A percentile compares a stretch with the other conserved stretches of the same genome.
Evolutionary conservation across 2,329 filamentous ascomycete species (phyloP).

Genomic region (Verticillium isaacii): DNA sequence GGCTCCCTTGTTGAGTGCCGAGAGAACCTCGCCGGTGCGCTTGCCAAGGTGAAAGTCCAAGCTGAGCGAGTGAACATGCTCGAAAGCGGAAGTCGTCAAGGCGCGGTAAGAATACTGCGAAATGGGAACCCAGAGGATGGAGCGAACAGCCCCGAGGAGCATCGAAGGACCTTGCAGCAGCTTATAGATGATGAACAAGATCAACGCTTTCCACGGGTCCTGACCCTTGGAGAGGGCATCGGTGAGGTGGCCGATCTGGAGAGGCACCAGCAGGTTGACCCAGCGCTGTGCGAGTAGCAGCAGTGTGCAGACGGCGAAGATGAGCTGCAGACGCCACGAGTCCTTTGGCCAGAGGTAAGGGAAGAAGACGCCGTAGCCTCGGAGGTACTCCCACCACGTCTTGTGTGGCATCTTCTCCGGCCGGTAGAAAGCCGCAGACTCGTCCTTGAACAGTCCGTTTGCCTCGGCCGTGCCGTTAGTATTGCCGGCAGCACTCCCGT

Average conservation of each 20-base stretch:
- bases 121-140: slow-evolving; percentile 91
- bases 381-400: slow-evolving; percentile 94
- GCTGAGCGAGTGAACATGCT: slow-evolving; percentile 93
- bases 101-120: slow-evolving; percentile 96
- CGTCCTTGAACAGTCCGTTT: slow-evolving; percentile 40
- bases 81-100: slow-evolving; percentile 90
- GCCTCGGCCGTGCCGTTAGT: slow-evolving; percentile 33
- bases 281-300: slow-evolving; percentile 76
- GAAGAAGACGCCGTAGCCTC: slow-evolving; percentile 89
- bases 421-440: slow-evolving; percentile 78
- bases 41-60: slow-evolving; percentile 96
- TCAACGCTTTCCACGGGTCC: slow-evolving; percentile 54
- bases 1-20: slow-evolving; percentile 90
- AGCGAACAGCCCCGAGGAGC: slow-evolving; percentile 74
- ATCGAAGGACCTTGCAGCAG: slow-evolving; percentile 87
- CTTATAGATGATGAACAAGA: slow-evolving; percentile 74
- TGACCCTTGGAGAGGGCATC: slow-evolving; percentile 55
- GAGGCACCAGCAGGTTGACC: slow-evolving; percentile 82
- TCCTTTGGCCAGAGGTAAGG: slow-evolving; percentile 95
- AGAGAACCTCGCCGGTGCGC: slow-evolving; percentile 92
- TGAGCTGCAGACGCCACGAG: slow-evolving; percentile 64
- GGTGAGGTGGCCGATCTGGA: slow-evolving; percentile 77
- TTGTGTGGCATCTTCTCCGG: slow-evolving; percentile 80
- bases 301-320: slow-evolving; percentile 77
- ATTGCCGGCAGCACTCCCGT: slow-evolving; percentile 22